Percentiles rank a stretch among this genome's conserved stretches.
Evolutionary conservation across 352 stramenopile species (phyloP).

Genomic region (Phytophthora colocasiae): DNA sequence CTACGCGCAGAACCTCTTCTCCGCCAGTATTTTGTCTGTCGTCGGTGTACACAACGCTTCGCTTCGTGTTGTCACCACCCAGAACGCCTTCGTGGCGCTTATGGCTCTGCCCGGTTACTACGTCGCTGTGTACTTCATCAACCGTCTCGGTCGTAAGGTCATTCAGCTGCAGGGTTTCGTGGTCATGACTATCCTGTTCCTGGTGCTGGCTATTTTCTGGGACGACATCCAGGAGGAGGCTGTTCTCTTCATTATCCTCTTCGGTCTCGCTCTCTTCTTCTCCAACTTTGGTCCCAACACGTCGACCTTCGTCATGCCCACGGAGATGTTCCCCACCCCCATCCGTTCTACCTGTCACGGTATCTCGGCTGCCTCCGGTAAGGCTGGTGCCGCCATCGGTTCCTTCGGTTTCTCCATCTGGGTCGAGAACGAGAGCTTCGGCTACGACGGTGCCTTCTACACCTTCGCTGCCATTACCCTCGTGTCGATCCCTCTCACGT

Average conservation of each 20-base stretch:
- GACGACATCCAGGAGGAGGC: slow-evolving; percentile 53
- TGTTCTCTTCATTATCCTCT: slow-evolving; percentile 73
- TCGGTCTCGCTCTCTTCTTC: slow-evolving; percentile 78
- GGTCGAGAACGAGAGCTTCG: slow-evolving; percentile 27
- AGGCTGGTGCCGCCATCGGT: slow-evolving; percentile 27
- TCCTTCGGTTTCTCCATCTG: slow-evolving; percentile 38
- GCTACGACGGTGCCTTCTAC: slow-evolving; percentile 34
- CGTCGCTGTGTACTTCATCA: slow-evolving; percentile 74
- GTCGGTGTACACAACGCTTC: slow-evolving; percentile 57
- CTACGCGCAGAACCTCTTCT: slow-evolving; percentile 80
- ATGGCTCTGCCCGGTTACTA: slow-evolving; percentile 82
- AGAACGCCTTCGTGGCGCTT: slow-evolving; percentile 62
- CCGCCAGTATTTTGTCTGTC: slow-evolving; percentile 62
- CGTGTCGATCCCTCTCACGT: slow-evolving; percentile 48
- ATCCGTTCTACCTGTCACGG: slow-evolving; percentile 88
- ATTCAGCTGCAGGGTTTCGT: slow-evolving; percentile 80
- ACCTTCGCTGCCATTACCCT: slow-evolving; percentile 63
- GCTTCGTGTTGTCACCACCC: slow-evolving; percentile 52
- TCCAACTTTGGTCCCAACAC: slow-evolving; percentile 87
- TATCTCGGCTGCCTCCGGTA: slow-evolving; percentile 46
- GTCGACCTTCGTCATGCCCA: slow-evolving; percentile 90
- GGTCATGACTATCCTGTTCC: slow-evolving; percentile 63
- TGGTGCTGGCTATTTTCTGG: slow-evolving; percentile 65
- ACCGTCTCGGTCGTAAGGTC: slow-evolving; percentile 60
- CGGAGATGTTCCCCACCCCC: slow-evolving; percentile 83